phyloP scores from a whole-genome alignment of 2,329 filamentous ascomycete genomes.

The Neophaeococcomyces aloes region DNA sequence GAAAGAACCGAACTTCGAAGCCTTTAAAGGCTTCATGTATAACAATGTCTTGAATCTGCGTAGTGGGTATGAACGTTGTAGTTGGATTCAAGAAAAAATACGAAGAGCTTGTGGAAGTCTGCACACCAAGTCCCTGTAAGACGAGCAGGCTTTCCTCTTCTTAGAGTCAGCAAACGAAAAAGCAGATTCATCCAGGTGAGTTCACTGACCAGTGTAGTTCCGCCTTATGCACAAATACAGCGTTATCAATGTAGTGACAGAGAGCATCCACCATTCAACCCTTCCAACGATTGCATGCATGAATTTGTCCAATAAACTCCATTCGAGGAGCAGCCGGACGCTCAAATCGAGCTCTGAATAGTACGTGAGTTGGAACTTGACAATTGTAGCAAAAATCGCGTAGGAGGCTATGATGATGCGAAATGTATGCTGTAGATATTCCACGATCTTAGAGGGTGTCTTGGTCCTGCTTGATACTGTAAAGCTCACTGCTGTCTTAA shows the following conservation, averaged over 20 bases:
- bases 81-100: conserved; percentile 55
- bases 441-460: conserved; percentile 35
- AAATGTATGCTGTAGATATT: conserved; percentile 35
- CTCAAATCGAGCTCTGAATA: conserved; percentile 24
- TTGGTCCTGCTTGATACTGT: conserved; percentile 68
- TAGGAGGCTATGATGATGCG: conserved; percentile 35
- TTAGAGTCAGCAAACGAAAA: conserved; percentile 36
- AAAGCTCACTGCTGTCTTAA: conserved; percentile 84
- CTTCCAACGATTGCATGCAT: conserved; percentile 25
- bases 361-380: conserved; percentile 26
- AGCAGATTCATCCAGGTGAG: conserved; percentile 28
- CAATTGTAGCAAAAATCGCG: conserved; percentile 29
- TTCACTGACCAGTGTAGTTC: conserved; percentile 40
- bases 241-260: conserved; percentile 29
- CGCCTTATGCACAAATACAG: conserved; percentile 38
- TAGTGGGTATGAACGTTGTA: conserved; percentile 78
- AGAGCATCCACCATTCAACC: conserved; percentile 34
- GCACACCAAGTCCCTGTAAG: conserved; percentile 78
- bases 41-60: conserved; percentile 82
- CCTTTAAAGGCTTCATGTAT: conserved; percentile 92
- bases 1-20: conserved; percentile 81
- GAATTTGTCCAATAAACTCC: conserved; percentile 23
- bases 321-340: conserved; percentile 24
- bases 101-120: conserved; percentile 63
- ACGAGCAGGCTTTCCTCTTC: conserved; percentile 77